Evolutionary conservation across 2,329 filamentous ascomycete genomes (phyloP), one percentile per base, ranked within the genome.

Genomic region (Fusarium robinianum): DNA sequence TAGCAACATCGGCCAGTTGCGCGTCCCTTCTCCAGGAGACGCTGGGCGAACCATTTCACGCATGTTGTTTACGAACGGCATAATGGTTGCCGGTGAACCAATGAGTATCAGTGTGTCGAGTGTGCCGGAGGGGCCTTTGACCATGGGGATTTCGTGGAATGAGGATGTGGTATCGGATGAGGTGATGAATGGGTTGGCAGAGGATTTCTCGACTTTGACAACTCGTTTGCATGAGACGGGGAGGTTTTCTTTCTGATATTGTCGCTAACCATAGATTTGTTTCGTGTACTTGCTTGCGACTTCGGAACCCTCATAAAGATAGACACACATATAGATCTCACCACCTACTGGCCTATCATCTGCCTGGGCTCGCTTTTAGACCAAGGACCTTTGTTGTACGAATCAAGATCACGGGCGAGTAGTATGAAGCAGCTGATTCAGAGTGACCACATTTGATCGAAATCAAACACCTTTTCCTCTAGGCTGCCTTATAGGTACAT

Each of bases 1-100:
- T 5, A 80, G 74, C 47, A 83, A 81, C 54, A 46, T 80, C 5
- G 79, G 79, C 1, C 65, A 66, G 10, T 56, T 76, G n/a, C 56
- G 63, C 5, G 41, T 49, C 27, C 6, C 53, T 8, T 21, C 40
- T 31, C 15, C 30, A 2, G 46, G 23, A 2, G 46, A 42, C 1
- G 44, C 31, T 3, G 72, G 70, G 69, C 48, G 50, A 12, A 34
- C 19, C 3, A 68, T 79, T 16, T 65, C 67, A 4, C 69, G 74
- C n/a, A 60, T 69, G 12, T 51, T 79, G 10, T 80, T 81, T 55
- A 70, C 74, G 1, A 79, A 80, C 45, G 71, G 75, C 0, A 69
- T 73, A 16, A 70, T 69, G 45, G 64, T 73, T 5, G 63, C 66
- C 1, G 73, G 76, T 0, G 53, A 72, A 1, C 70, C 73, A 0